Base-by-base conservation (phyloP, 139 green algal species). In the Coelastrella sp. region DNA sequence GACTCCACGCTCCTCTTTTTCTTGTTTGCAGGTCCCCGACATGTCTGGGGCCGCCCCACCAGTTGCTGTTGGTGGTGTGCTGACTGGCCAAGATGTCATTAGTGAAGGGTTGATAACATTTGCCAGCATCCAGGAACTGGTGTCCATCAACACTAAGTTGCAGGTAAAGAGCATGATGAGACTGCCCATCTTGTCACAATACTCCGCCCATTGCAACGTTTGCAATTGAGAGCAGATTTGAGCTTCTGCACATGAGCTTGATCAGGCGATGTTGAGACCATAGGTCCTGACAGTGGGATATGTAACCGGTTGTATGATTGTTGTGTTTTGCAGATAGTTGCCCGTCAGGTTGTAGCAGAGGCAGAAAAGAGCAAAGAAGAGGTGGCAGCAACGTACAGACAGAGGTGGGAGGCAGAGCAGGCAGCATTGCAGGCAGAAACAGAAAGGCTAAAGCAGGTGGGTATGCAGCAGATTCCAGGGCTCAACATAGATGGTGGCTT, bases 401-500 rank as follows among this genome's bases (percentile, higher is more conserved):
- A 63, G 60, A 30, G 41, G 4, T 76, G 60, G 78, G 60, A 84
- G 60, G 25, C 15, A 2, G 78, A 84, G 41, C 78, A 84, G 60
- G 62, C 60, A 7, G 45, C 40, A 11, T 40, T 84, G 78, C 60
- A 76, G 60, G 78, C 78, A 66, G 78, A 84, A 45, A 84, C 78
- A 25, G 78, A 84, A 25, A 40, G 60, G 41, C 62, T 84, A 6
- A 76, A 75, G 37, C 78, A 84, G 76, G 76, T 83, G 11, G 15
- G 45, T 57, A 13, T 19, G 11, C 7, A 6, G 57, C 57, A 66
- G 57, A 66, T 66, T 66, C 57, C 0, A 32, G n/a, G 57, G 17
- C 27, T 23, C 45, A 57, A 23, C 45, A 57, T 76, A 25, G 11
- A n/a, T n/a, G n/a, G n/a, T n/a, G n/a, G n/a, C n/a, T n/a, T n/a